Percentiles rank a stretch among this genome's conserved stretches.
Evolutionary conservation across 768 basidiomycete species (phyloP).

Genomic region (Phylloporus sp.): DNA sequence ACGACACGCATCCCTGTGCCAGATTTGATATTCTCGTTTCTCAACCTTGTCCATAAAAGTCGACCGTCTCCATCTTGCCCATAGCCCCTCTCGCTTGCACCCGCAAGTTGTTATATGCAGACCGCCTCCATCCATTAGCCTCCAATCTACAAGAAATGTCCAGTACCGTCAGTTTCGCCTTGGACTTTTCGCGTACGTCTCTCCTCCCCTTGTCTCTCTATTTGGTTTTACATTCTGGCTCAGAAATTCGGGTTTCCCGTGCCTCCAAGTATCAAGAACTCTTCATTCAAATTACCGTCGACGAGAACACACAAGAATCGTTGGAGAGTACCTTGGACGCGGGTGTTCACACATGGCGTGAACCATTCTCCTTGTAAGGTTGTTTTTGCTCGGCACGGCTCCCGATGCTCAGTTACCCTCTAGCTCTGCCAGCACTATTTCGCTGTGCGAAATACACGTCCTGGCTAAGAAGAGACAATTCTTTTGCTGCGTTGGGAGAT

Average conservation of each 20-base stretch:
- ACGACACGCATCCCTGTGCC: conserved; percentile 30
- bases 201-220: not conserved
- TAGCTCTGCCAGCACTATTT: conserved; percentile 18
- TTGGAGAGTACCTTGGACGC: conserved; percentile 25
- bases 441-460: conserved; percentile 27
- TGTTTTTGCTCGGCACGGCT: not conserved
- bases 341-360: conserved; percentile 26
- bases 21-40: conserved; percentile 30
- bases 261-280: conserved; percentile 25
- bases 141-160: conserved; percentile 16
- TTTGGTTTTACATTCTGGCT: not conserved
- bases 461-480: conserved; percentile 26
- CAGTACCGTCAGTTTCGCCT: conserved; percentile 9
- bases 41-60: conserved; percentile 22
- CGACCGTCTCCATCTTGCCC: conserved; percentile 26
- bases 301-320: conserved; percentile 28
- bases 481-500: conserved; percentile 26
- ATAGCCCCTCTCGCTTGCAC: conserved; percentile 29
- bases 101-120: conserved; percentile 24
- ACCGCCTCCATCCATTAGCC: conserved; percentile 9
- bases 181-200: conserved; percentile 27
- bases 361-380: conserved; percentile 29
- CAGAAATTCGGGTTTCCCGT: conserved; percentile 23
- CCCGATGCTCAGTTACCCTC: conserved; percentile 9
- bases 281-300: conserved; percentile 23